Percentiles rank a stretch among this genome's conserved stretches.
phyloP scores from a whole-genome alignment of 306 rosid species.

The Astragalus glycyphyllos region DNA sequence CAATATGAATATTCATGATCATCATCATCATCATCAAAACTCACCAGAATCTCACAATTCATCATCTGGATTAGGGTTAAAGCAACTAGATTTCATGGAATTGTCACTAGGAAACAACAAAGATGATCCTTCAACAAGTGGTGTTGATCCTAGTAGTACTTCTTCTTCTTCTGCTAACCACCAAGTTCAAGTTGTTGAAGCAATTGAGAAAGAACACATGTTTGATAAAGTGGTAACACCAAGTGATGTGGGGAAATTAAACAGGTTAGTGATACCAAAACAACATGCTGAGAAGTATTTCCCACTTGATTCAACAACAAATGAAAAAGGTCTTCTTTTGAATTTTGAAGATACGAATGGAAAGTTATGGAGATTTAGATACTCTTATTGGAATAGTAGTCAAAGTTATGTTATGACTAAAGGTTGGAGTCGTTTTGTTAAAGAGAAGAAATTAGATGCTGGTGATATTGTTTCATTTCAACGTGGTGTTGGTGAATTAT shows the following conservation, averaged over 20 bases:
- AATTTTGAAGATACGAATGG: constrained; percentile 79
- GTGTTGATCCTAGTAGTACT: neutral
- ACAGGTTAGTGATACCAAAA: constrained; percentile 85
- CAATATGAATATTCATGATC: constrained; percentile 36
- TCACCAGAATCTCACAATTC: constrained; percentile 54
- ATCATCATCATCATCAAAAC: constrained; percentile 32
- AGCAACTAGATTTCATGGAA: constrained; percentile 54
- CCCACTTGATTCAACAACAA: constrained; percentile 71
- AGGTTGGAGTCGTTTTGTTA: constrained; percentile 94
- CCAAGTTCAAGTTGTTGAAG: neutral
- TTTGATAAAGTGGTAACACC: constrained; percentile 89
- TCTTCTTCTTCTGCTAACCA: constrained; percentile 16
- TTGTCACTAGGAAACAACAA: constrained; percentile 48
- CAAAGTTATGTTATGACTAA: constrained; percentile 96
- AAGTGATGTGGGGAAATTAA: constrained; percentile 90
- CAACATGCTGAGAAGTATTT: constrained; percentile 85
- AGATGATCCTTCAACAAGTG: constrained; percentile 5
- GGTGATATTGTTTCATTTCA: constrained; percentile 86
- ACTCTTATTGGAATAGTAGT: constrained; percentile 93
- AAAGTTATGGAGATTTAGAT: constrained; percentile 81
- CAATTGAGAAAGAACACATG: constrained; percentile 77
- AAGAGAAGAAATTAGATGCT: constrained; percentile 83
- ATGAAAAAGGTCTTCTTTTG: constrained; percentile 77
- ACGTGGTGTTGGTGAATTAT: constrained; percentile 70
- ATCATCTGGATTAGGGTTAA: constrained; percentile 54